Conservation (phyloP, 768 basidiomycete species). For the Hypholoma fasciculare region DNA sequence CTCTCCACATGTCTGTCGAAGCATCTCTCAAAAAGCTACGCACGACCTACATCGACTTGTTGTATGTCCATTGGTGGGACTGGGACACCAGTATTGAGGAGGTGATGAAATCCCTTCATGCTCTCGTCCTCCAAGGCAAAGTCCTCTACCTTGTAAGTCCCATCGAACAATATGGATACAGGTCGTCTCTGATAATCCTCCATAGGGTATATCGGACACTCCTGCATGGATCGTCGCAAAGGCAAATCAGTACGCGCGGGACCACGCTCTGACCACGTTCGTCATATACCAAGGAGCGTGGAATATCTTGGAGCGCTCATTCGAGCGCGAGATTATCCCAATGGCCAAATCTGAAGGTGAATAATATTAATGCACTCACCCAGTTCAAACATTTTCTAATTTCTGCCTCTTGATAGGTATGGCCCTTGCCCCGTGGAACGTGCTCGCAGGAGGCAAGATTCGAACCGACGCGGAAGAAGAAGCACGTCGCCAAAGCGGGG, state of each 20-base stretch:
- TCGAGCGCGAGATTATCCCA: slow-evolving; percentile 56
- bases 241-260: slow-evolving; percentile 50
- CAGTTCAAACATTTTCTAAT: too few relatives aligned
- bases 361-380: background rate
- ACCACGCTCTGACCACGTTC: slow-evolving; percentile 50
- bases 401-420: slow-evolving; percentile 17
- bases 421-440: slow-evolving; percentile 33
- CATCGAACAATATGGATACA: too few relatives aligned
- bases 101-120: slow-evolving; percentile 38
- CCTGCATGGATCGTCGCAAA: slow-evolving; percentile 50
- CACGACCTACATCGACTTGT: slow-evolving; percentile 46
- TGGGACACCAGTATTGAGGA: slow-evolving; percentile 55
- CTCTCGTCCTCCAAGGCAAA: background rate
- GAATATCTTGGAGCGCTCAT: slow-evolving; percentile 42
- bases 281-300: slow-evolving; percentile 51
- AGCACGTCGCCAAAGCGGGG: slow-evolving; percentile 25
- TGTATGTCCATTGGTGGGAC: slow-evolving; percentile 55
- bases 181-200: background rate
- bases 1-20: slow-evolving; percentile 39
- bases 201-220: slow-evolving; percentile 39
- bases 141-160: slow-evolving; percentile 2
- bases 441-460: slow-evolving; percentile 41
- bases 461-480: slow-evolving; percentile 47
- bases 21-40: slow-evolving; percentile 48
- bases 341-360: slow-evolving; percentile 42